phyloP scores from a whole-genome alignment of 2,329 filamentous ascomycete genomes.

The Niveomyces coronatus region DNA sequence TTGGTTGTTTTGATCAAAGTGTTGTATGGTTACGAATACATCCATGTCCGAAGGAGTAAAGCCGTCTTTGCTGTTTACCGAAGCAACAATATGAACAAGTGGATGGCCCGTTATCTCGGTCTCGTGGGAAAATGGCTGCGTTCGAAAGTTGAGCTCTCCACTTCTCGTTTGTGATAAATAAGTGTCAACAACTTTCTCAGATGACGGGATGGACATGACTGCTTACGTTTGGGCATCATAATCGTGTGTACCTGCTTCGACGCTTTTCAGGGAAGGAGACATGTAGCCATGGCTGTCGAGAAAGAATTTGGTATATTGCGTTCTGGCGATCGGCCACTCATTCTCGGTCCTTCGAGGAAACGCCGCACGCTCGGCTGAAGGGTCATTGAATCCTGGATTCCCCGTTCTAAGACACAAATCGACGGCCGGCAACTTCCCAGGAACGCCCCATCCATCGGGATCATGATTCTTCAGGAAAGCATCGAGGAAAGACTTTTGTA shows the following conservation, averaged over 20 bases:
- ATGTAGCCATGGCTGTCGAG: no score
- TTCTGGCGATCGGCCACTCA: no score
- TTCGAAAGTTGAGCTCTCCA: conserved; percentile 42
- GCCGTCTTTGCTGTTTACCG: conserved; percentile 42
- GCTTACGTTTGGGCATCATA: no score
- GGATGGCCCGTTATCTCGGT: conserved; percentile 62
- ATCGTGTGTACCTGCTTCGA: no score
- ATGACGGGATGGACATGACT: conserved; percentile 26
- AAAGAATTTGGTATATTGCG: no score
- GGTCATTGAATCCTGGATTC: no score
- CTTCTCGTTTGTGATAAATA: neutral
- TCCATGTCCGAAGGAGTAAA: conserved; percentile 43
- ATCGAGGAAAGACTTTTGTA: conserved; percentile 58
- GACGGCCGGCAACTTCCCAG: conserved; percentile 48
- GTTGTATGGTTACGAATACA: conserved; percentile 51
- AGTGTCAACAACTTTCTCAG: neutral
- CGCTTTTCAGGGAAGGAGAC: no score
- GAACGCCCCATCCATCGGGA: conserved; percentile 47
- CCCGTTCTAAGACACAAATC: no score
- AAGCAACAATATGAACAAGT: conserved; percentile 53
- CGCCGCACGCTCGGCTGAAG: no score
- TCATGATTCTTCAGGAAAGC: conserved; percentile 63
- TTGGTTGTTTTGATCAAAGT: conserved; percentile 47
- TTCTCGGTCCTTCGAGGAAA: no score
- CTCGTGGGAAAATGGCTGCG: conserved; percentile 46